Evolutionary conservation across 345 rosid species (phyloP), one percentile per base, ranked within the genome.

Genomic region (Clarkia xantiana): DNA sequence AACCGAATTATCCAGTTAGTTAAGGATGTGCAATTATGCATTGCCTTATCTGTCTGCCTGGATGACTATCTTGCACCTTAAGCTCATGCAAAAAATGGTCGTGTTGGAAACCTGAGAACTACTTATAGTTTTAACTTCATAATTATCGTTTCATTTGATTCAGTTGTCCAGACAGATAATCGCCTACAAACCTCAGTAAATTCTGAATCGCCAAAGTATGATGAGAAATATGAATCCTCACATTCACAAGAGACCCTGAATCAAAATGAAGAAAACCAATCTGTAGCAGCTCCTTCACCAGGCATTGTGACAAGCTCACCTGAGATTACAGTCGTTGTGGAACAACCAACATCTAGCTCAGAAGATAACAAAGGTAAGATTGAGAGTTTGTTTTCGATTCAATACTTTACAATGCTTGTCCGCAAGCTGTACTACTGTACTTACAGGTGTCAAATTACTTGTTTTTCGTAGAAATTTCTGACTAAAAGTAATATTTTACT

Each of bases 341-440:
- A 11, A 16, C 36, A 40, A 45, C 46, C 52, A 40, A 29, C 36
- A 52, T 11, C 43, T 20, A 57, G 17, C 43, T 60, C 17, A 9
- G 44, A 44, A 25, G 54, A 54, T 29, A 49, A 50, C 20, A 54
- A 44, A 58, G 67, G 72, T 71, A 48, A 38, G 25, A 41, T 49
- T 11, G 17, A 25, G 29, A 23, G 10, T 48, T 57, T 50, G 3
- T 3, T 40, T 52, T 19, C 8, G 62, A 15, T 48, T 44, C 54
- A 38, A 25, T 18, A 50, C 48, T 29, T 47, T 6, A 34, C 49
- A 59, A 56, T 34, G 52, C 69, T 42, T 53, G 66, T 7, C 16
- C 12, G 43, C 40, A 39, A 41, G 56, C 8, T 7, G 0, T 29
- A 29, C 9, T 29, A 29, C 5, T 29, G 36, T 5, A 29, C 36